Base-by-base conservation (phyloP, 208 protist species). In the Zelonia costaricensis region DNA sequence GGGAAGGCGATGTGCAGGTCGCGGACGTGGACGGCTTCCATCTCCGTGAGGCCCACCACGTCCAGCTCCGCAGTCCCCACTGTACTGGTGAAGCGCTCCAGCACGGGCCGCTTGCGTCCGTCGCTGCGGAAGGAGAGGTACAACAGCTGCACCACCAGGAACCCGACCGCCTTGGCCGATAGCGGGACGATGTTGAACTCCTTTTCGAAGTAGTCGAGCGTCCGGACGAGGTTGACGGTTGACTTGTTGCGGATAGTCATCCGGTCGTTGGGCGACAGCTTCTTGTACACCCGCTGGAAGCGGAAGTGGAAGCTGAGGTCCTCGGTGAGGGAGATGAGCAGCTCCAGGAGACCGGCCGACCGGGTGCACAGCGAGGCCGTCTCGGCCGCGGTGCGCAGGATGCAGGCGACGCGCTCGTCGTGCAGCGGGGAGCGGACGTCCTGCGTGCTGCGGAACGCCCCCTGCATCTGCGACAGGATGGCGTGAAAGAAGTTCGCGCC, bases 161-260 rank as follows among this genome's bases (percentile, higher is more conserved):
- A 97, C 16, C 76, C 82, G 1, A 93, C 79, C 2, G 86, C 70
- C 60, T 93, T 91, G 13, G 69, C 74, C 15, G 84, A 84, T 22
- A 86, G 44, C 1, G 86, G 86, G 0, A 76, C 71, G 10, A 94
- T 62, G 31, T 49, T 53, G 46, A 76, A 76, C 73, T 93, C 80
- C 39, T 84, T 77, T 62, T 97, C 91, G 62, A 97, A 94, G 76
- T 93, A 92, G 15, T 83, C 74, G n/a, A 93, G 70, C n/a, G 91
- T 96, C 60, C 88, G 79, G 4, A 83, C 46, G 74, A 96, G 85
- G 46, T 88, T 81, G n/a, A 93, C 71, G 25, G 52, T 68, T 31
- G 51, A 56, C 36, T 75, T 79, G 12, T 69, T 84, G 13, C 91
- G 91, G 25, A 96, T 86, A 4, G 85, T 96, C 42, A 71, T 79